These are phyloP conservation scores for Chrysanthemum seticuspe DNA, from an alignment of 129 eudicot genomes.

Conservation along the genomic window DNA sequence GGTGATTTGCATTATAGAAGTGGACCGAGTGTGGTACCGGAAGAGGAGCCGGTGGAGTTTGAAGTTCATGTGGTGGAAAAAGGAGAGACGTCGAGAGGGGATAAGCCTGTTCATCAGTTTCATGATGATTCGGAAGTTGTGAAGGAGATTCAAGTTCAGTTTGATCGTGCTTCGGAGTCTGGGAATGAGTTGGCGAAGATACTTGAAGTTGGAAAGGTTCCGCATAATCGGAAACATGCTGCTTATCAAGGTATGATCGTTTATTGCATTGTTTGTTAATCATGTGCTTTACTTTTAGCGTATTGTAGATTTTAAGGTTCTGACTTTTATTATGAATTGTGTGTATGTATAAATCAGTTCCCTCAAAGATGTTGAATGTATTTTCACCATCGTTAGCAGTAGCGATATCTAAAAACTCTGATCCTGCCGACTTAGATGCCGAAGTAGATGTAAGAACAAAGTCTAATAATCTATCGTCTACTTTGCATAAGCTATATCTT, in stretches of 20 bases:
- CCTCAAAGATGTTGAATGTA: conserved; percentile 75
- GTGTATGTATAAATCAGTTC: conserved; percentile 43
- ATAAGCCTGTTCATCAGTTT: conserved; percentile 46
- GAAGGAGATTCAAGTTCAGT: conserved; percentile 78
- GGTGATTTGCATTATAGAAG: conserved; percentile 46
- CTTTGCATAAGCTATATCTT: conserved; percentile 74
- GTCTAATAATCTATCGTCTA: conserved; percentile 74
- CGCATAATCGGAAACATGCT: conserved; percentile 67
- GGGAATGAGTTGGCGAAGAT: conserved; percentile 75
- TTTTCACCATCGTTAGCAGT: conserved; percentile 56
- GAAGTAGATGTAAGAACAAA: conserved; percentile 47
- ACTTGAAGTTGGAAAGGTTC: conserved; percentile 89
- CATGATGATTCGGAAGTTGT: conserved; percentile 71
- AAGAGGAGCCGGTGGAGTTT: conserved; percentile 72
- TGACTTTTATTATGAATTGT: conserved; percentile 2
- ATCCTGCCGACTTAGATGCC: conserved; percentile 34
- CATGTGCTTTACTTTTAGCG: background rate
- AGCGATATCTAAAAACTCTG: conserved; percentile 29
- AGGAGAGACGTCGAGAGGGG: conserved; percentile 36
- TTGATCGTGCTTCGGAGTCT: conserved; percentile 81
- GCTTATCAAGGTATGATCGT: conserved; percentile 62
- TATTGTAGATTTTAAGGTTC: background rate
- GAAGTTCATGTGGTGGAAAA: conserved; percentile 93
- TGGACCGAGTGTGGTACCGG: conserved; percentile 33
- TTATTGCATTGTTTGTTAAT: conserved; percentile 3